Evolutionary conservation across 306 rosid species (phyloP), one percentile per base, ranked within the genome.

Genomic region (Cucumis hystrix): DNA sequence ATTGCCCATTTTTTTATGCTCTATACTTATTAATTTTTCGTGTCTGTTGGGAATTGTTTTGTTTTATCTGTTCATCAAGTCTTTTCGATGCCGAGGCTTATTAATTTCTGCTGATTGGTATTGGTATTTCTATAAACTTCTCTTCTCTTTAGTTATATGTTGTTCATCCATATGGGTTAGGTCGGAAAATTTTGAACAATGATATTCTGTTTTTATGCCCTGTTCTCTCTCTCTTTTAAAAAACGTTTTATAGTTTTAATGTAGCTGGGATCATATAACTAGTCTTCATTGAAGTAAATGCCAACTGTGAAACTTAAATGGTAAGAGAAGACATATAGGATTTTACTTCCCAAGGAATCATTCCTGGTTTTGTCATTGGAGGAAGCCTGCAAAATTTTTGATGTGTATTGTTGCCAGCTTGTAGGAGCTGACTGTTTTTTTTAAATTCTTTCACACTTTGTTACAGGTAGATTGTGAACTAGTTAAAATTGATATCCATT

Each of bases 401-500:
- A n/a, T 69, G 35, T 6, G 18, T 69, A 37, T 65, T 37, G 75
- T 13, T 69, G 20, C 30, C 74, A 10, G 12, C 43, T 45, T 69
- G 67, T 56, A 20, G 33, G 13, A 6, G 49, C 37, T 37, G 69
- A 6, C 56, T 60, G 45, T 20, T 41, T 73, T 40, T 25, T 16
- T 28, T 16, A 23, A 76, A 57, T 41, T 59, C 21, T 23, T 59
- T 23, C 55, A 7, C 41, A 77, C 70, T 81, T 86, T 82, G 68
- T 81, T 78, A 74, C 92, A 96, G 98, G 82, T 76, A 86, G 99
- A 92, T 80, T 87, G 90, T 75, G 98, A 96, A 67, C 86, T 96
- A 45, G 90, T 89, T 54, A 96, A 96, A 85, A 91, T 96, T 86
- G 99, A 96, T 88, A 88, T 96, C 78, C 91, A 87, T 82, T 92